A percentile compares a stretch with the other conserved stretches of the same genome.
phyloP scores from a whole-genome alignment of 2,329 filamentous ascomycete genomes.

The Penicillium sumatraense region DNA sequence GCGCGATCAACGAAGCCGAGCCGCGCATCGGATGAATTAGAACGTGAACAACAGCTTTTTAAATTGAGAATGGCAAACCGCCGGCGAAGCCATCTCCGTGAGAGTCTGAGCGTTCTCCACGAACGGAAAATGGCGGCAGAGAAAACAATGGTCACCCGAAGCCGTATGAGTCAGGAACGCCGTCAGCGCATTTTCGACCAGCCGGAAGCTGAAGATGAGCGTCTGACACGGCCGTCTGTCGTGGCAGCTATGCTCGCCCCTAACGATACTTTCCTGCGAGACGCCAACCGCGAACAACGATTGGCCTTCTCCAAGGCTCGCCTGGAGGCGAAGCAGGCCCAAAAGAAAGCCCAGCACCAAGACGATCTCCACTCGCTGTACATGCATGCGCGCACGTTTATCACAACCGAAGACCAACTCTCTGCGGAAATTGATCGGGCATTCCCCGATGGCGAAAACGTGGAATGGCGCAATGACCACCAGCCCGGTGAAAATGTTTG shows the following conservation, averaged over 20 bases:
- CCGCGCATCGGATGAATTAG: conserved; percentile 1
- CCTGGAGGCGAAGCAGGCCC: conserved; percentile 49
- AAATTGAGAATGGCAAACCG: conserved; percentile 73
- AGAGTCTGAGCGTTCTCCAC: conserved; percentile 73
- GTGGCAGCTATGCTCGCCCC: conserved; percentile 55
- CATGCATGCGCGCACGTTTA: conserved; percentile 84
- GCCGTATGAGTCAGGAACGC: conserved; percentile 54
- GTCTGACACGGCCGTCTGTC: conserved; percentile 72
- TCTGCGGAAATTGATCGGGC: conserved; percentile 71
- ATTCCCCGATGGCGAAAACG: conserved; percentile 68
- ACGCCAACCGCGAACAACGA: conserved; percentile 65
- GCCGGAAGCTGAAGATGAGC: conserved; percentile 75
- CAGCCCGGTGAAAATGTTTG: conserved; percentile 55
- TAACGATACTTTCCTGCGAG: conserved; percentile 59
- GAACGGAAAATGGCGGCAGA: conserved; percentile 61
- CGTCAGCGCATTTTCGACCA: conserved; percentile 60
- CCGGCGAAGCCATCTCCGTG: conserved; percentile 72
- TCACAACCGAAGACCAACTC: conserved; percentile 79
- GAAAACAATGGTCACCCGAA: conserved; percentile 42
- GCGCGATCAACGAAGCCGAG: conserved; percentile 47
- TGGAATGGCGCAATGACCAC: conserved; percentile 48
- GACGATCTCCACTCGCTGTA: conserved; percentile 85
- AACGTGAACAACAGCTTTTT: conserved; percentile 59
- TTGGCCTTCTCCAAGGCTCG: conserved; percentile 49
- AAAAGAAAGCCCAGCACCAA: conserved; percentile 64